Conservation (phyloP, 805 yeast genomes). For the Wickerhamomyces alni region DNA sequence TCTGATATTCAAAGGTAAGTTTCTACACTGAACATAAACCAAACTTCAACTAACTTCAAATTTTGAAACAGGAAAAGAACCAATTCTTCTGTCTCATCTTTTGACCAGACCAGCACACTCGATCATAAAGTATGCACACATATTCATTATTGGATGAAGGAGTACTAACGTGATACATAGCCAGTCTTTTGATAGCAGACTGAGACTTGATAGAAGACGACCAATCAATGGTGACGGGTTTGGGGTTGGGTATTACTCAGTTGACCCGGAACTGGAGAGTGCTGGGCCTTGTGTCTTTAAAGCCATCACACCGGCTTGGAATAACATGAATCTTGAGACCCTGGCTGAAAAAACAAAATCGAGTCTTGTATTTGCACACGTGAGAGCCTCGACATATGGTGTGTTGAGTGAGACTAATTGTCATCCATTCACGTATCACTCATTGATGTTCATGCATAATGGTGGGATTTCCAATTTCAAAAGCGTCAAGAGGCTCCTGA, state of each 20-base stretch:
- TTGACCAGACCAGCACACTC: constrained; percentile 95
- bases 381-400: constrained; percentile 93
- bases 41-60: background rate
- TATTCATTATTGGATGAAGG: too few relatives aligned
- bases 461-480: constrained; percentile 79
- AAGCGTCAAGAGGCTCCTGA: constrained; percentile 64
- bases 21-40: background rate
- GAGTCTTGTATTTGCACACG: constrained; percentile 86
- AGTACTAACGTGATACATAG: constrained; percentile 12
- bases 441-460: constrained; percentile 94
- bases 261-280: constrained; percentile 49
- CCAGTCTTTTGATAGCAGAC: constrained; percentile 87
- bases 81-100: constrained; percentile 78
- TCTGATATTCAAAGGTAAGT: constrained; percentile 65
- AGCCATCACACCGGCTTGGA: constrained; percentile 99
- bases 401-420: constrained; percentile 92
- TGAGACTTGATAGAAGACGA: constrained; percentile 78
- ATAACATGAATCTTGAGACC: constrained; percentile 81
- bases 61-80: constrained; percentile 57
- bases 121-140: constrained; percentile 67
- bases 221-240: constrained; percentile 99
- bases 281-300: constrained; percentile 83
- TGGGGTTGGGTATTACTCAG: constrained; percentile 88
- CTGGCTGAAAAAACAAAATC: constrained; percentile 86
- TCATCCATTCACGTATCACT: constrained; percentile 89